A percentile compares a stretch with the other conserved stretches of the same genome.
Conservation (phyloP, 2,329 filamentous ascomycete species). For the Bipolaris gigantea region DNA sequence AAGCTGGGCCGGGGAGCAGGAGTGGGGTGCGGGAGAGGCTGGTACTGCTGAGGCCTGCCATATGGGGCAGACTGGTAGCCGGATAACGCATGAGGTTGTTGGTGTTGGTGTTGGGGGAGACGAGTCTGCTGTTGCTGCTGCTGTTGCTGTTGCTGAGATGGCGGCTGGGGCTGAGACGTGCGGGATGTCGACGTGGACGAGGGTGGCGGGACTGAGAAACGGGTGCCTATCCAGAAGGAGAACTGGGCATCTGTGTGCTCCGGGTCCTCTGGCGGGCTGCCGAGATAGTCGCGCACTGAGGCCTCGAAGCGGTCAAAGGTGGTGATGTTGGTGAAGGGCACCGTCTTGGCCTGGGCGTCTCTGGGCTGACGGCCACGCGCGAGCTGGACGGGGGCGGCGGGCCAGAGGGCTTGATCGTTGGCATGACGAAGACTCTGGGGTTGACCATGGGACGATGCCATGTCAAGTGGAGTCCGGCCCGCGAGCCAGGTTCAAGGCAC, state of each 20-base stretch:
- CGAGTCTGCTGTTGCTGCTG: constrained; percentile 4
- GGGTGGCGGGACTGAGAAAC: constrained; percentile 36
- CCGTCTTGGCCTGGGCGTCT: constrained; percentile 40
- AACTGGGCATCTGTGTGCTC: constrained; percentile 46
- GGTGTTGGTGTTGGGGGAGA: constrained; percentile 16
- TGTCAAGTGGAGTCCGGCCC: constrained; percentile 24
- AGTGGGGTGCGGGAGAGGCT: constrained; percentile 31
- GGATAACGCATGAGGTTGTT: constrained; percentile 25
- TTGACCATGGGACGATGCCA: constrained; percentile 26
- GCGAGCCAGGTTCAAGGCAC: constrained; percentile 13
- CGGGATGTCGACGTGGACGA: not conserved
- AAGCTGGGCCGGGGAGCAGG: constrained; percentile 29
- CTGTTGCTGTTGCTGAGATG: not conserved
- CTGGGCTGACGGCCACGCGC: constrained; percentile 44
- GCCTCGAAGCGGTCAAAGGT: constrained; percentile 43
- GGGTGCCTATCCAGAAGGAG: constrained; percentile 43
- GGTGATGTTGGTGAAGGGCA: constrained; percentile 33
- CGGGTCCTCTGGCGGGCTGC: constrained; percentile 37
- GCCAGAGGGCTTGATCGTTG: constrained; percentile 22
- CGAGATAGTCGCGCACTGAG: constrained; percentile 41
- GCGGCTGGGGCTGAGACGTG: constrained; percentile 1
- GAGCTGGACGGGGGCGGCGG: constrained; percentile 26
- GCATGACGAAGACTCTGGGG: constrained; percentile 14
- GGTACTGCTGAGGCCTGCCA: constrained; percentile 23
- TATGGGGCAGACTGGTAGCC: constrained; percentile 38